phyloP scores from a whole-genome alignment of 306 rosid genomes.

The Inga laurina region DNA sequence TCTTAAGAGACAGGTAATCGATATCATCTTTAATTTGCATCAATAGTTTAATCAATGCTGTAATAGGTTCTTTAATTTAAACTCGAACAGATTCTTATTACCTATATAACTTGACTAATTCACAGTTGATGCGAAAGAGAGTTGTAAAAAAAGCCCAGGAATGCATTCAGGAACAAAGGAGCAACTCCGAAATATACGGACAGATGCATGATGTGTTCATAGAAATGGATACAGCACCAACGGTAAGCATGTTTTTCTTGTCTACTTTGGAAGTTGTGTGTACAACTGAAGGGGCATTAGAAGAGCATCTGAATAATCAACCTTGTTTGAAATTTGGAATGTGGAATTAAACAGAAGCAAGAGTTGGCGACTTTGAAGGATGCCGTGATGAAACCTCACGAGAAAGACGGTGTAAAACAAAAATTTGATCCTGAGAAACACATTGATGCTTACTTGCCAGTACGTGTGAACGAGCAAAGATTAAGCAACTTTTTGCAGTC shows the following conservation, averaged over 20 bases:
- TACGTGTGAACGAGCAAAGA: slow-evolving; percentile 69
- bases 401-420: not conserved
- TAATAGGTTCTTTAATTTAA: not conserved
- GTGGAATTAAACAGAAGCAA: not conserved
- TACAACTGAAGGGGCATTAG: not conserved
- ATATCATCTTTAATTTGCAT: not conserved
- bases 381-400: not conserved
- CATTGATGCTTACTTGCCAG: slow-evolving; percentile 60
- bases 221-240: slow-evolving; percentile 19
- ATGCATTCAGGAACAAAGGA: not conserved
- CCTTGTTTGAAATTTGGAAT: not conserved
- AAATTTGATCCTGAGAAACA: slow-evolving; percentile 62
- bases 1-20: slow-evolving; percentile 1
- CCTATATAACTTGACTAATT: not conserved
- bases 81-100: not conserved
- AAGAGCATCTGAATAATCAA: not conserved
- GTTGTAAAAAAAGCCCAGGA: not conserved
- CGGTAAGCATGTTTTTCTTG: slow-evolving; percentile 2
- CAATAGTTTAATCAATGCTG: not conserved
- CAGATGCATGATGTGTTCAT: slow-evolving; percentile 19
- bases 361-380: slow-evolving; percentile 18
- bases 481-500: slow-evolving; percentile 63
- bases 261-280: not conserved
- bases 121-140: not conserved
- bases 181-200: slow-evolving; percentile 9